Conservation (phyloP, 495 filamentous ascomycete species). For the Penicillium manginii region DNA sequence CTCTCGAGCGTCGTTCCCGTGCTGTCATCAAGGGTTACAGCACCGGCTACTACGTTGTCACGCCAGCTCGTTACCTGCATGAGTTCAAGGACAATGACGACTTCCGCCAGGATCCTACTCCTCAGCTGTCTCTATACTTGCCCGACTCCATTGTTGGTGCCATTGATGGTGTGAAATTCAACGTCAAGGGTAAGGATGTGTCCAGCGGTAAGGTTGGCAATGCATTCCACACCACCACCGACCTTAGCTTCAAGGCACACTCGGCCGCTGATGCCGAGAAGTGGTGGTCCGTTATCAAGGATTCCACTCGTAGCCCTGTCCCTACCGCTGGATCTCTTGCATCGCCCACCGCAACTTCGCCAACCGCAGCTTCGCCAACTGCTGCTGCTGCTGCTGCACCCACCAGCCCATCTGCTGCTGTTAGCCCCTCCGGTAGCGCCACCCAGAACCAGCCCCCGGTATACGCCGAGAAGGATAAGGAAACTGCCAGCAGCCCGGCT, state of each 20-base stretch:
- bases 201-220: constrained; percentile 62
- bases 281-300: constrained; percentile 77
- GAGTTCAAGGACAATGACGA: constrained; percentile 96
- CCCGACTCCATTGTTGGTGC: constrained; percentile 85
- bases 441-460: constrained; percentile 2
- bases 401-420: background rate
- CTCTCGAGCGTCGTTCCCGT: constrained; percentile 82
- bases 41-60: constrained; percentile 86
- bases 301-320: constrained; percentile 32
- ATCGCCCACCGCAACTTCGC: constrained; percentile 8
- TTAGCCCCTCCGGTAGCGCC: background rate
- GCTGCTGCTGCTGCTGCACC: constrained; percentile 1
- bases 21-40: constrained; percentile 78
- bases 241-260: constrained; percentile 73
- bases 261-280: constrained; percentile 73
- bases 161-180: constrained; percentile 81
- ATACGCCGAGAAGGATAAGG: constrained; percentile 10
- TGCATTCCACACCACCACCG: constrained; percentile 63
- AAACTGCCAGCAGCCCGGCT: background rate
- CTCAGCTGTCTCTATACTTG: constrained; percentile 87
- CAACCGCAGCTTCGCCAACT: constrained; percentile 10
- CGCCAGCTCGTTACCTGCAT: constrained; percentile 82
- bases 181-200: constrained; percentile 90
- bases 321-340: background rate
- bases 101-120: constrained; percentile 74